These are phyloP conservation scores for Plenodomus lindquistii DNA, from an alignment of 2,329 filamentous ascomycete genomes.

Conservation along the genomic window DNA sequence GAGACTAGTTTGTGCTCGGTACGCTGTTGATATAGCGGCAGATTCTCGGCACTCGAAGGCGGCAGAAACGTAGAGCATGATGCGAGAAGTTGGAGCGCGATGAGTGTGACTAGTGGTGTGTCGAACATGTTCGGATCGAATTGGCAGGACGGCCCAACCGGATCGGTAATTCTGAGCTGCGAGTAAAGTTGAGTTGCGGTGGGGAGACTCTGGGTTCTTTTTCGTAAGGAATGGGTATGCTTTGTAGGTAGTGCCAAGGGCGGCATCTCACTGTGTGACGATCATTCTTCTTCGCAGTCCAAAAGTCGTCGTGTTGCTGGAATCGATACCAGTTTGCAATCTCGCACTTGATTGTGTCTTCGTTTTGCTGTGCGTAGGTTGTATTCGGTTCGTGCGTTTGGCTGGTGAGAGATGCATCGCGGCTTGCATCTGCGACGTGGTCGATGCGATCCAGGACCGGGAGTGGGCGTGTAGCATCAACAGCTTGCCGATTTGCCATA, in stretches of 20 bases:
- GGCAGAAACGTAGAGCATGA: not conserved
- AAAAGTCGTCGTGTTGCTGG: constrained; percentile 1
- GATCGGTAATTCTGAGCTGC: not conserved
- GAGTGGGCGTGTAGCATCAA: not conserved
- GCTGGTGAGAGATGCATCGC: no score
- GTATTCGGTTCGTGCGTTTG: no score
- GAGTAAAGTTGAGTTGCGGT: constrained; percentile 5
- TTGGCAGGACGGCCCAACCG: not conserved
- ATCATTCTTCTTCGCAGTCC: constrained; percentile 9
- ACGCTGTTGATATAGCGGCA: not conserved
- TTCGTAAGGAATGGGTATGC: constrained; percentile 1
- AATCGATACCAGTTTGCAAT: no score
- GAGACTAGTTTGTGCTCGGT: not conserved
- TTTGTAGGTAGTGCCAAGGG: no score
- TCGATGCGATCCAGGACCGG: no score
- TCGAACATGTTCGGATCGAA: not conserved
- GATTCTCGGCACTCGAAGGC: not conserved
- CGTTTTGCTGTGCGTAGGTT: no score
- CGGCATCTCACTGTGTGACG: constrained; percentile 6
- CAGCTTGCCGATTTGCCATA: not conserved
- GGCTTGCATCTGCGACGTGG: no score
- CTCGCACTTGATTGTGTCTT: no score
- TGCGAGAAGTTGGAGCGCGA: not conserved
- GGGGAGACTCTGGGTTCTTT: constrained; percentile 8
- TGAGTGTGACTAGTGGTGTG: not conserved